Evolutionary conservation across 2,329 filamentous ascomycete genomes (phyloP).

Genomic region (Xylaria sp.): DNA sequence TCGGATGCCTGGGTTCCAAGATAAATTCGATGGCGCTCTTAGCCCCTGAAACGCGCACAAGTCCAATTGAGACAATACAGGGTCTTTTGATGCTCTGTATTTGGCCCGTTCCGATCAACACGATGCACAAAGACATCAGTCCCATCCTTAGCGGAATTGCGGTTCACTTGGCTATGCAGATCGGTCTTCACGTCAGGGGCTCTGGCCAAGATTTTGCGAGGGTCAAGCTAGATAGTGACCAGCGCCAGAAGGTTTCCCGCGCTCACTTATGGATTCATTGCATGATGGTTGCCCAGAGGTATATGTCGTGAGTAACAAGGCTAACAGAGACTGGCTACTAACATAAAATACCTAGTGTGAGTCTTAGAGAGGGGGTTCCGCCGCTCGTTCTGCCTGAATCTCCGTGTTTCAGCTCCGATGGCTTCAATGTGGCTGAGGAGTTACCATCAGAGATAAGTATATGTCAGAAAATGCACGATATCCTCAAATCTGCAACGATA

Average conservation of each 20-base stretch:
- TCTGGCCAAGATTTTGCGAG: slow-evolving; percentile 44
- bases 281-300: slow-evolving; percentile 41
- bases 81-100: slow-evolving; percentile 43
- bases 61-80: slow-evolving; percentile 41
- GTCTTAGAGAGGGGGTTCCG: slow-evolving; percentile 14
- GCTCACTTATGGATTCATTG: slow-evolving; percentile 42
- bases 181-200: slow-evolving; percentile 43
- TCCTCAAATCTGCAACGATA: slow-evolving; percentile 10
- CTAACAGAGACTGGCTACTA: too few relatives aligned
- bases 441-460: slow-evolving; percentile 3
- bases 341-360: slow-evolving; percentile 2
- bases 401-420: neutral
- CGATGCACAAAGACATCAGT: slow-evolving; percentile 44
- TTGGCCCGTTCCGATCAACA: slow-evolving; percentile 45
- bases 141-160: slow-evolving; percentile 44
- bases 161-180: slow-evolving; percentile 44
- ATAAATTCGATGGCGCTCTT: slow-evolving; percentile 42
- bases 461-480: slow-evolving; percentile 7
- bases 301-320: slow-evolving; percentile 1
- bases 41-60: slow-evolving; percentile 36
- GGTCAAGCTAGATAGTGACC: slow-evolving; percentile 39
- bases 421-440: neutral
- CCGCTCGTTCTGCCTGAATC: slow-evolving; percentile 2
- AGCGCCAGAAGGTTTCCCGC: slow-evolving; percentile 39
- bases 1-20: slow-evolving; percentile 36